phyloP scores from a whole-genome alignment of 768 basidiomycete genomes.

The Naganishia onofrii region DNA sequence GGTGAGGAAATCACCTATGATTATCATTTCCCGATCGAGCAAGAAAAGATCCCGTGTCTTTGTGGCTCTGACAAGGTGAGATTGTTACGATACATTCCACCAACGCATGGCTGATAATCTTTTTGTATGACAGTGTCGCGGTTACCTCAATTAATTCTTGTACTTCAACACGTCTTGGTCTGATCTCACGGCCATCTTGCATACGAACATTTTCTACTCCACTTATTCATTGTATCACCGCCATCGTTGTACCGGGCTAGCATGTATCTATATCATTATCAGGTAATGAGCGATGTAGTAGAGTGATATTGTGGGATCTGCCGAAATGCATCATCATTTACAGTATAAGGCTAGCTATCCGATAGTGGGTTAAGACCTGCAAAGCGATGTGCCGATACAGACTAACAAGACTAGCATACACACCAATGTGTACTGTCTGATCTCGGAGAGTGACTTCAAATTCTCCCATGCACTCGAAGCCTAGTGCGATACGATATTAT shows the following conservation, averaged over 20 bases:
- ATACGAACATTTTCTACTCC: background rate
- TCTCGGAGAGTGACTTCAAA: too few relatives aligned
- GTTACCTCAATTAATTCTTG: slow-evolving; percentile 83
- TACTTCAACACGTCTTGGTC: background rate
- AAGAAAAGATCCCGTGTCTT: slow-evolving; percentile 83
- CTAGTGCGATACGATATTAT: too few relatives aligned
- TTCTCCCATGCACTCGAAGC: too few relatives aligned
- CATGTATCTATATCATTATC: slow-evolving; percentile 20
- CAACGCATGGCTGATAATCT: too few relatives aligned
- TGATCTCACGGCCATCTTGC: background rate
- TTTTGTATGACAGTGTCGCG: slow-evolving; percentile 70
- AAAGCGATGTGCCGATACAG: too few relatives aligned
- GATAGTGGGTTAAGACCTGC: too few relatives aligned
- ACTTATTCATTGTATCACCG: slow-evolving; percentile 1
- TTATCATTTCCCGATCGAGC: slow-evolving; percentile 99
- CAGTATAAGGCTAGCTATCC: background rate
- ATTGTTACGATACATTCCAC: too few relatives aligned
- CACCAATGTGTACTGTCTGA: too few relatives aligned
- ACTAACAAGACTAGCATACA: too few relatives aligned
- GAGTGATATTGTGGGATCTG: background rate
- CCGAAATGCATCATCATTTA: background rate
- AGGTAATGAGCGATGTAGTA: background rate
- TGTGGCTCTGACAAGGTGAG: slow-evolving; percentile 65
- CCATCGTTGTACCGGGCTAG: slow-evolving; percentile 12
- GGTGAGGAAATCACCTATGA: slow-evolving; percentile 99